Evolutionary conservation across 768 basidiomycete genomes (phyloP).

Genomic region (Chalciporus chontae): DNA sequence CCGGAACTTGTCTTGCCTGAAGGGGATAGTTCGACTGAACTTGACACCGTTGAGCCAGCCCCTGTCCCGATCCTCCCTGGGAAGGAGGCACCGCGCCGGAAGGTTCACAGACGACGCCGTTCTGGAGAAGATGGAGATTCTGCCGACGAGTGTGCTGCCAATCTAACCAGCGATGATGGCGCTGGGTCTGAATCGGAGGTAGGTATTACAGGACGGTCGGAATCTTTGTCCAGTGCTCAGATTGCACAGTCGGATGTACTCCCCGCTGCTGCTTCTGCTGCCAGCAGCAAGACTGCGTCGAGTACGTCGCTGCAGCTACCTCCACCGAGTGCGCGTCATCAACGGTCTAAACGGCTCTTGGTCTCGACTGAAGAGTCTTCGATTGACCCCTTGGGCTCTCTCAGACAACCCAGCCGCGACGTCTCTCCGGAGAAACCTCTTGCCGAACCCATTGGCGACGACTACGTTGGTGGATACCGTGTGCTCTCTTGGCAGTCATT

Average conservation of each 20-base stretch:
- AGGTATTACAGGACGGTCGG: not conserved
- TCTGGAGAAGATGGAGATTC: conserved; percentile 8
- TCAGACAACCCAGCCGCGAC: not conserved
- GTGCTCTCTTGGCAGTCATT: conserved; percentile 23
- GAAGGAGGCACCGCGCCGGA: not conserved
- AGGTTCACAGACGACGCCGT: not conserved
- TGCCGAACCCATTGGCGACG: not conserved
- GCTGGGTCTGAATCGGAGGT: conserved; percentile 8
- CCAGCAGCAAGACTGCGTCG: conserved; percentile 17
- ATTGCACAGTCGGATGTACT: conserved; percentile 2
- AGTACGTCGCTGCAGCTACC: conserved; percentile 9
- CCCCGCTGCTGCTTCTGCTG: not conserved
- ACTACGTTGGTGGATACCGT: conserved; percentile 7
- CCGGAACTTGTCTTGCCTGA: conserved; percentile 20
- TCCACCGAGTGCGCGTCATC: not conserved
- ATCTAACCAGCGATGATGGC: conserved; percentile 2
- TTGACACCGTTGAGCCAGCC: not conserved
- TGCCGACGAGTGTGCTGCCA: conserved; percentile 14
- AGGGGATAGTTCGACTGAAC: not conserved
- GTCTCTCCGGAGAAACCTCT: not conserved
- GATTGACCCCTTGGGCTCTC: not conserved
- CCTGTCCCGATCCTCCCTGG: not conserved
- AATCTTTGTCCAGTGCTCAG: conserved; percentile 1
- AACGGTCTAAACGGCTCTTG: not conserved
- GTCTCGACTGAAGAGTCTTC: not conserved